Percentiles rank a stretch among this genome's conserved stretches.
Evolutionary conservation across 257 asterid genomes (phyloP).

Genomic region (Fraxinus pennsylvanica): DNA sequence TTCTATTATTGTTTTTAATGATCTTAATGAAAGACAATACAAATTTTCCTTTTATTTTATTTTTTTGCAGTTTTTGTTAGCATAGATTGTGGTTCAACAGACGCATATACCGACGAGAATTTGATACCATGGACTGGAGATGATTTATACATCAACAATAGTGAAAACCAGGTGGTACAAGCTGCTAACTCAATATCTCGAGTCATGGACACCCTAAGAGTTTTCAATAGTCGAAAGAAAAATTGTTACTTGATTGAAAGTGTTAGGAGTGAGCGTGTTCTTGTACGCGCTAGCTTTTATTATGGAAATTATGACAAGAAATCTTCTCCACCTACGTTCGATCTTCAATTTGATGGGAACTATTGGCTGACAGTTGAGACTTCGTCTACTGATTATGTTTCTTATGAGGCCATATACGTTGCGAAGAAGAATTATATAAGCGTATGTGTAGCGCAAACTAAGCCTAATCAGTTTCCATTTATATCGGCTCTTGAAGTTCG

Average conservation of each 20-base stretch:
- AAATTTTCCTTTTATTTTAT: background rate
- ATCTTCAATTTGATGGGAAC: slow-evolving; percentile 57
- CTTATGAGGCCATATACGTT: slow-evolving; percentile 46
- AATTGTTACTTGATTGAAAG: slow-evolving; percentile 46
- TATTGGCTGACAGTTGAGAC: slow-evolving; percentile 37
- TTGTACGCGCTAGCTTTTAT: slow-evolving; percentile 59
- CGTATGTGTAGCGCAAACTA: slow-evolving; percentile 58
- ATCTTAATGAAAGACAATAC: background rate
- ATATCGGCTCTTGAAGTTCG: slow-evolving; percentile 65
- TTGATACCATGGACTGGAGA: slow-evolving; percentile 36
- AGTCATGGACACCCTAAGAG: slow-evolving; percentile 51
- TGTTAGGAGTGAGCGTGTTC: slow-evolving; percentile 31
- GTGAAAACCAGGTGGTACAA: slow-evolving; percentile 29
- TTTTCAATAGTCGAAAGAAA: slow-evolving; percentile 45
- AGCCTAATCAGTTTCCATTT: slow-evolving; percentile 51
- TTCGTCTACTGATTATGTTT: slow-evolving; percentile 9
- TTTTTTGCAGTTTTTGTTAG: slow-evolving; percentile 25
- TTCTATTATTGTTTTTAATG: background rate
- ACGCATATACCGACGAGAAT: slow-evolving; percentile 23
- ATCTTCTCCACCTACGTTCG: slow-evolving; percentile 56
- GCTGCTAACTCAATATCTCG: slow-evolving; percentile 28
- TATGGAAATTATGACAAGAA: slow-evolving; percentile 68
- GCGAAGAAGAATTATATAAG: slow-evolving; percentile 36
- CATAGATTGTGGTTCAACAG: slow-evolving; percentile 54
- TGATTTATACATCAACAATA: slow-evolving; percentile 23